These are phyloP conservation scores for Echites panduratus DNA, from an alignment of 257 asterid species.

Conservation along the genomic window DNA sequence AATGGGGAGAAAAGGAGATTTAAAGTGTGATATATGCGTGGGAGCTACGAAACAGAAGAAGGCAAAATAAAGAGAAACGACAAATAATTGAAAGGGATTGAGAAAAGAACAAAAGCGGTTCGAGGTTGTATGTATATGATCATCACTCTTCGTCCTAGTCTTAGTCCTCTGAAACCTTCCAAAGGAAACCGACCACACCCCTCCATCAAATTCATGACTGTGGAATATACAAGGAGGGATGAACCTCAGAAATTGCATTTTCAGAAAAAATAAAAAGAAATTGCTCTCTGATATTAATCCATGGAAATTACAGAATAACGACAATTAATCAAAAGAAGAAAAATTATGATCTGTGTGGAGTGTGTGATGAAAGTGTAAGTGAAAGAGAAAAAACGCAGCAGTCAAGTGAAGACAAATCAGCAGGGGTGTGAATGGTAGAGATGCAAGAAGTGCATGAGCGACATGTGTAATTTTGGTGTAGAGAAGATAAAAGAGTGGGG, in stretches of 20 bases:
- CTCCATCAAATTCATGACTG: not conserved
- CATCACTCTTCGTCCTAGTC: constrained; percentile 8
- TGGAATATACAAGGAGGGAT: too few species aligned
- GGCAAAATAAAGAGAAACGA: not conserved
- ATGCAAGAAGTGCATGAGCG: constrained; percentile 22
- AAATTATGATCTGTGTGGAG: too few species aligned
- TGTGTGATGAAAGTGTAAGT: too few species aligned
- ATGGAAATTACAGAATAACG: too few species aligned
- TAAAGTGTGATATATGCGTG: not conserved
- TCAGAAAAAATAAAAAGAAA: too few species aligned
- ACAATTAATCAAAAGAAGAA: too few species aligned
- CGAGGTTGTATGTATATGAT: not conserved
- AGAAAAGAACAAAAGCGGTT: not conserved
- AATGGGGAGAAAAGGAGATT: too few species aligned
- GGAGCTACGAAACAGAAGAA: not conserved
- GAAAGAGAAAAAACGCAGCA: not conserved
- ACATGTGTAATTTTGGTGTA: constrained; percentile 25
- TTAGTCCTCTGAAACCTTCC: not conserved
- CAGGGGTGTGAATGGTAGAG: not conserved
- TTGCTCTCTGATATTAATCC: too few species aligned
- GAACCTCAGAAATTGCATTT: too few species aligned
- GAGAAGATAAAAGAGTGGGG: constrained; percentile 28
- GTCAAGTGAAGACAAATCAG: not conserved
- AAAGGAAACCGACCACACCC: constrained; percentile 1
- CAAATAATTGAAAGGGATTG: not conserved